A percentile compares a stretch with the other conserved stretches of the same genome.
These are phyloP conservation scores for Colletotrichum godetiae DNA, from an alignment of 2,329 filamentous ascomycete species.

Conservation along the genomic window DNA sequence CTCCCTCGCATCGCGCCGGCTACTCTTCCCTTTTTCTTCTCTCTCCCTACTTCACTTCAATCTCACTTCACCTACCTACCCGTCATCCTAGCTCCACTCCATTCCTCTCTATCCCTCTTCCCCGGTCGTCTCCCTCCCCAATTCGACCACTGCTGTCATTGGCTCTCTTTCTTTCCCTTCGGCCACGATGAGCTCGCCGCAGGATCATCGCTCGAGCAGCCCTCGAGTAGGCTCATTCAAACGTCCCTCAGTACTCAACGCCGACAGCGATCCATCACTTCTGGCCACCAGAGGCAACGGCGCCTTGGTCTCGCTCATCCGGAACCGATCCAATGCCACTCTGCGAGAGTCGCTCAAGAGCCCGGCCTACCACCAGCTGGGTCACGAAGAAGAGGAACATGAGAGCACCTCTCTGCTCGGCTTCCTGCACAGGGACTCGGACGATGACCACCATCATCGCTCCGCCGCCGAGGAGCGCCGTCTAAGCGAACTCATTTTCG, in stretches of 20 bases:
- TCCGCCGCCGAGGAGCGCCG: conserved; percentile 67
- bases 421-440: conserved; percentile 35
- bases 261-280: conserved; percentile 62
- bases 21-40: conserved; percentile 12
- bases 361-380: conserved; percentile 37
- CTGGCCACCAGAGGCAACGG: conserved; percentile 55
- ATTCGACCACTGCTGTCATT: not conserved
- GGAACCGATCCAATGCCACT: conserved; percentile 57
- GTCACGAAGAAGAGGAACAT: conserved; percentile 39
- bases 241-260: conserved; percentile 43
- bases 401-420: conserved; percentile 31
- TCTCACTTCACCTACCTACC: not conserved
- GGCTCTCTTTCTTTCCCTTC: not conserved
- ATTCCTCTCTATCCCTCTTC: not conserved
- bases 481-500: conserved; percentile 68
- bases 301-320: conserved; percentile 49
- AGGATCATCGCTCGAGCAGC: conserved; percentile 28
- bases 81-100: not conserved
- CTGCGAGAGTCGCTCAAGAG: conserved; percentile 36
- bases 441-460: conserved; percentile 58
- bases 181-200: conserved; percentile 31
- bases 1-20: conserved; percentile 20
- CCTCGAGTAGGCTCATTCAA: conserved; percentile 37
- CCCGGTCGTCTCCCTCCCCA: not conserved
- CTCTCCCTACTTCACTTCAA: not conserved